phyloP scores from a whole-genome alignment of 768 basidiomycete species.

The Tulasnella sp. region DNA sequence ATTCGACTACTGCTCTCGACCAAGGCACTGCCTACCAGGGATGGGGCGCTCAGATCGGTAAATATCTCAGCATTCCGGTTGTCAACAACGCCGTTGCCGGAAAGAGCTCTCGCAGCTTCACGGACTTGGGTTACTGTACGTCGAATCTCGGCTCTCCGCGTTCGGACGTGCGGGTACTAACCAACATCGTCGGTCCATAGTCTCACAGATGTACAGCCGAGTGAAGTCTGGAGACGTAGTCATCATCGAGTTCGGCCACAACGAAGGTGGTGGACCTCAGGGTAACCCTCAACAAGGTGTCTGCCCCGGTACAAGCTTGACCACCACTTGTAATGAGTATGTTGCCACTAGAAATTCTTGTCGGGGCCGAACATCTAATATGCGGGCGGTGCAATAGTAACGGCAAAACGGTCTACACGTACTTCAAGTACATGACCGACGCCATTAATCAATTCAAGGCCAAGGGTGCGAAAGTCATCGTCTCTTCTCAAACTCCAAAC shows the following conservation, averaged over 20 bases:
- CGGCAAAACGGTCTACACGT: conserved; percentile 7
- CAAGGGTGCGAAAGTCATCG: conserved; percentile 18
- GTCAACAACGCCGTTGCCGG: conserved; percentile 22
- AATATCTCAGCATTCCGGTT: conserved; percentile 19
- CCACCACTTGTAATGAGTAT: conserved; percentile 14
- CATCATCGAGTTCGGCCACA: conserved; percentile 24
- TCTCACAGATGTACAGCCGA: background rate
- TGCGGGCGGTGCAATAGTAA: background rate
- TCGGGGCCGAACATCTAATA: background rate
- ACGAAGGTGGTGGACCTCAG: conserved; percentile 19
- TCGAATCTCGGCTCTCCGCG: background rate
- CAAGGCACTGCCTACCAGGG: background rate
- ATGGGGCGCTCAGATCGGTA: conserved; percentile 17
- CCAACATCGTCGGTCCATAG: background rate
- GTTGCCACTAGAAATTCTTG: too few relatives aligned
- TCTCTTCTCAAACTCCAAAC: conserved; percentile 13
- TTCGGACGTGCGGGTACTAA: background rate
- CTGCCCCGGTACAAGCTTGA: background rate
- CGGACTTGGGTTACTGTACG: conserved; percentile 15
- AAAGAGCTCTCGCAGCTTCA: conserved; percentile 10
- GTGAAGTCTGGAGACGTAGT: conserved; percentile 17
- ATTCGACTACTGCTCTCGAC: background rate
- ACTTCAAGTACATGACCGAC: conserved; percentile 18
- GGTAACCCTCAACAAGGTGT: conserved; percentile 16
- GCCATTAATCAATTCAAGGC: background rate